Percentiles rank a stretch among this genome's conserved stretches.
phyloP scores from a whole-genome alignment of 2,329 filamentous ascomycete species.

The Xylariaceae sp. region DNA sequence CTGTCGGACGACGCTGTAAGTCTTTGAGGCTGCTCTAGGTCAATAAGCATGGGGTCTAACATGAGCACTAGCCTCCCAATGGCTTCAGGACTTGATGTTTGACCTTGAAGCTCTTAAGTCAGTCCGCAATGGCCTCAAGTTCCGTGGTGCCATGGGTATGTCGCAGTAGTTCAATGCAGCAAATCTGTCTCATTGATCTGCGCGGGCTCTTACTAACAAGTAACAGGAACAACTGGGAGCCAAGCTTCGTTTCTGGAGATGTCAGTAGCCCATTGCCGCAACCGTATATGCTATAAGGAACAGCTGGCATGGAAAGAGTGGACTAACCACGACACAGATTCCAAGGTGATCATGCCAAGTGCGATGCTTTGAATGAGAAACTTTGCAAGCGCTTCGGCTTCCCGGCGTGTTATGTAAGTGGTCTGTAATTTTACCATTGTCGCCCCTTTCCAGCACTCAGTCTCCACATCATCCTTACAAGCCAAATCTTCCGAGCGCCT shows the following conservation, averaged over 20 bases:
- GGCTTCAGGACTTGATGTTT: constrained; percentile 71
- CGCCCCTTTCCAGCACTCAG: background rate
- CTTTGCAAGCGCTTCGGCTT: constrained; percentile 56
- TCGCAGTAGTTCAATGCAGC: background rate
- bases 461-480: constrained; percentile 5
- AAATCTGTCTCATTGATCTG: background rate
- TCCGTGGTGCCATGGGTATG: constrained; percentile 48
- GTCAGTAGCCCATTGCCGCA: too few relatives aligned
- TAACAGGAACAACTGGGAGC: constrained; percentile 61
- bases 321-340: too few relatives aligned
- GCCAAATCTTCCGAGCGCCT: too few relatives aligned
- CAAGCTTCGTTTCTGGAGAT: constrained; percentile 67
- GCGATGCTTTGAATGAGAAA: constrained; percentile 51
- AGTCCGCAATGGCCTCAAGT: constrained; percentile 63
- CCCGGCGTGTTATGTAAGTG: constrained; percentile 40
- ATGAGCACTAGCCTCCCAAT: constrained; percentile 64
- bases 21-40: background rate
- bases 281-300: too few relatives aligned
- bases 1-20: constrained; percentile 15
- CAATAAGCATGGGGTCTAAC: constrained; percentile 10
- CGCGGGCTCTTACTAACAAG: constrained; percentile 6
- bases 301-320: constrained; percentile 31
- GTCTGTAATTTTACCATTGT: constrained; percentile 13
- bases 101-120: constrained; percentile 71
- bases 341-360: constrained; percentile 44